Base-by-base conservation (phyloP, 2,329 filamentous ascomycete species). In the Tolypocladium cylindrosporum region DNA sequence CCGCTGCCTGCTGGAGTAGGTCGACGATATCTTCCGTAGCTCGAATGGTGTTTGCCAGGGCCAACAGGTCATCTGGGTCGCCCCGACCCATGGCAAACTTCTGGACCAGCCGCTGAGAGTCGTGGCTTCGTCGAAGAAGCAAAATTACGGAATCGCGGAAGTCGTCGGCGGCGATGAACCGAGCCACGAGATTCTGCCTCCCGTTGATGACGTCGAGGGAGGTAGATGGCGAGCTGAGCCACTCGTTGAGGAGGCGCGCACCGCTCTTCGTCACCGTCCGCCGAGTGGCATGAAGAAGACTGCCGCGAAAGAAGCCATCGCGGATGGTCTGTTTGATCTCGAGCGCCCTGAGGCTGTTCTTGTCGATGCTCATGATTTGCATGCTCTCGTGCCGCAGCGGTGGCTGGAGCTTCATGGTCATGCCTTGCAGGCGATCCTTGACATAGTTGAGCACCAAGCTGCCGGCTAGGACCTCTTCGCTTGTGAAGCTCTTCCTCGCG, bases 51-150 rank as follows among this genome's bases (percentile, higher is more conserved):
- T 83, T 87, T 1, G 90, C 90, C 16, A 99, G 78, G 55, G 85
- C 88, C 50, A 97, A 77, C 42, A 99, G 80, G 71, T 97, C 94
- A 68, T 97, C 93, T 1, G 93, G 82, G 66, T 96, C 89, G n/a
- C 93, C 94, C 61, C 90, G 84, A 13, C 93, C 92, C 10, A 97
- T 82, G 0, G 93, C 89, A 70, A 99, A 97, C 69, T 94, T 97
- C 67, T 97, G 94, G 1, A 96, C 86, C 3, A 99, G 78, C 1
- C 94, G 88, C 67, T 95, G 88, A 2, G 90, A 91, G 73, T 99
- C 94, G 65, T 91, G 87, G 55, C 87, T 93, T 31, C 84, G 81
- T 61, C 85, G 83, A 2, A 99, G 78, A 3, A 95, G 77, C 19
- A 82, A 70, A 1, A 85, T 75, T 31, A 95, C 75, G 50, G 83